Conservation (phyloP, 2,329 filamentous ascomycete genomes). For the Magnaporthiopsis poae region DNA sequence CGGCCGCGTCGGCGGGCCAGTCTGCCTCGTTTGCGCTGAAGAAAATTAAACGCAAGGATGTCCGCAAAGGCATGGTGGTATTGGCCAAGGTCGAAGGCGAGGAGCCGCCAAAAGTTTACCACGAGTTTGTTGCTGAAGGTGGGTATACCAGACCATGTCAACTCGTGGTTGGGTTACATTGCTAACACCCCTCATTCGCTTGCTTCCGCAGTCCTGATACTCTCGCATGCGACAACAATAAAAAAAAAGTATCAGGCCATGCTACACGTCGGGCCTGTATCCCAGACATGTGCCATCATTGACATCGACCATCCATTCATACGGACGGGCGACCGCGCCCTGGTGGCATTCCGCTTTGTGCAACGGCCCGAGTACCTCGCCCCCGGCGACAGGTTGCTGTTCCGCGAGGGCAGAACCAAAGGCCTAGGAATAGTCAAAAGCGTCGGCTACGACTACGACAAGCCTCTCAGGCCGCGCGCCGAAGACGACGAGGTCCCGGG, state of each 20-base stretch:
- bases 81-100: conserved; percentile 70
- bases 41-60: conserved; percentile 77
- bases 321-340: conserved; percentile 84
- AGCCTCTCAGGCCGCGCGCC: conserved; percentile 27
- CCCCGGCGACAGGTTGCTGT: conserved; percentile 79
- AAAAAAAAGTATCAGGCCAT: conserved; percentile 96
- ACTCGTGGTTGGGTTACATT: neutral
- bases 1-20: conserved; percentile 80
- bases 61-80: conserved; percentile 96
- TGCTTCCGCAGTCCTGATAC: conserved; percentile 63
- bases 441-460: conserved; percentile 68
- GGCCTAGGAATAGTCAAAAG: conserved; percentile 88
- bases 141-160: conserved; percentile 15
- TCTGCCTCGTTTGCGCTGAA: conserved; percentile 86
- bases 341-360: conserved; percentile 88
- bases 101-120: conserved; percentile 58
- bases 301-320: conserved; percentile 96
- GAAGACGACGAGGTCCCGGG: conserved; percentile 3
- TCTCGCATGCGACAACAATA: conserved; percentile 94
- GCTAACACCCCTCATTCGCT: neutral
- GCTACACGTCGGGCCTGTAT: conserved; percentile 90
- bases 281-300: conserved; percentile 92
- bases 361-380: conserved; percentile 87
- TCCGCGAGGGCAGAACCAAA: conserved; percentile 90
- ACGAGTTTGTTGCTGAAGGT: conserved; percentile 72